Evolutionary conservation across 202 grass and related monocot species (phyloP).

Genomic region (Saccharum hybrid): DNA sequence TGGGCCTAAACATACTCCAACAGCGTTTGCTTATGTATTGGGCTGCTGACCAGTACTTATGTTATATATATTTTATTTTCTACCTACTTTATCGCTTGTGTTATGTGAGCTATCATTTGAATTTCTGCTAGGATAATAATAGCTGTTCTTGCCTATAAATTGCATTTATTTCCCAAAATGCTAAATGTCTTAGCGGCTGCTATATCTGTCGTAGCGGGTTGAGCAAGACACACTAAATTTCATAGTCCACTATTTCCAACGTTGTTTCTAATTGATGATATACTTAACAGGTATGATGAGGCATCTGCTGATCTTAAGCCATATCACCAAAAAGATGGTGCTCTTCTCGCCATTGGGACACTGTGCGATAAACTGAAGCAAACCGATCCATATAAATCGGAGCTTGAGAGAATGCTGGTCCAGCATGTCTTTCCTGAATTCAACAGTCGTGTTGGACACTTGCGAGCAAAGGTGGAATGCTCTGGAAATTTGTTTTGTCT

Average conservation of each 20-base stretch:
- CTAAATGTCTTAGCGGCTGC: neutral
- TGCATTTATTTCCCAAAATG: neutral
- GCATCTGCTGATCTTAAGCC: constrained; percentile 63
- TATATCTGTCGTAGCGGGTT: neutral
- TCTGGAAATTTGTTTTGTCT: constrained; percentile 25
- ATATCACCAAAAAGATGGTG: constrained; percentile 94
- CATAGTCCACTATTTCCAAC: neutral
- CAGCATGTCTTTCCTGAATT: constrained; percentile 92
- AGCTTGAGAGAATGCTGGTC: constrained; percentile 78
- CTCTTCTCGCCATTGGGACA: constrained; percentile 91
- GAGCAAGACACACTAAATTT: neutral
- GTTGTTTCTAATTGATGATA: constrained; percentile 27
- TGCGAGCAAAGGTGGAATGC: constrained; percentile 73
- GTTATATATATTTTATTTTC: neutral
- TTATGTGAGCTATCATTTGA: neutral
- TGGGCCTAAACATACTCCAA: no score
- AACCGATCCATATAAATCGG: constrained; percentile 82
- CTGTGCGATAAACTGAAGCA: constrained; percentile 94
- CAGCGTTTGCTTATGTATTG: neutral
- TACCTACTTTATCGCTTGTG: neutral
- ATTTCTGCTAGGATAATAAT: neutral
- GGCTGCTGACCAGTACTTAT: neutral
- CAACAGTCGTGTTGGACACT: constrained; percentile 61
- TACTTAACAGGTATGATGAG: constrained; percentile 66
- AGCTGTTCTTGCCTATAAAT: neutral